Evolutionary conservation across 345 rosid species (phyloP).

Genomic region (Luvunga scandens): DNA sequence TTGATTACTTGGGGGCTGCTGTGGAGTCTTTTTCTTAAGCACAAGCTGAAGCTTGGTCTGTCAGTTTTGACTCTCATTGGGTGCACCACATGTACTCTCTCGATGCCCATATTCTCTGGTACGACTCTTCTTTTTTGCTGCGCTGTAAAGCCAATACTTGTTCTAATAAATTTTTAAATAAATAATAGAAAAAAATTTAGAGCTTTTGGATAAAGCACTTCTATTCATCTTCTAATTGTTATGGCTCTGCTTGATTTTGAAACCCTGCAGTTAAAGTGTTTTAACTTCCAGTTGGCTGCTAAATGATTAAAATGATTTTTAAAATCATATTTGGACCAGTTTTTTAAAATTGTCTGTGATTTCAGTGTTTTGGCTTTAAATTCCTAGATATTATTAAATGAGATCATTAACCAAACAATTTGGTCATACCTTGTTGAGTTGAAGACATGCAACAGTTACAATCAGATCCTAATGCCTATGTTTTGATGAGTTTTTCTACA

Average conservation of each 20-base stretch:
- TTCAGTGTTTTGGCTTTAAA: background rate
- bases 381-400: background rate
- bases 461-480: background rate
- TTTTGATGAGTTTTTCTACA: background rate
- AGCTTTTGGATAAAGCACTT: background rate
- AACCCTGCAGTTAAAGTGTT: too few species aligned
- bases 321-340: background rate
- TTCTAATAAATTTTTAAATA: background rate
- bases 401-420: background rate
- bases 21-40: slow-evolving; percentile 55
- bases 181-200: background rate
- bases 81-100: slow-evolving; percentile 77
- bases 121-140: background rate
- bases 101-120: slow-evolving; percentile 93
- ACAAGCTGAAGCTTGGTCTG: slow-evolving; percentile 55
- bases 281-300: too few species aligned
- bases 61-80: slow-evolving; percentile 58
- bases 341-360: background rate
- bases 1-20: slow-evolving; percentile 64
- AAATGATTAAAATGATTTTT: background rate
- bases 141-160: background rate
- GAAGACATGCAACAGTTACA: background rate
- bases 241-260: background rate
- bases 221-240: background rate
- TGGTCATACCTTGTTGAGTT: background rate